Evolutionary conservation across 805 yeast genomes (phyloP), one percentile per base, ranked within the genome.

Genomic region (Millerozyma miso): DNA sequence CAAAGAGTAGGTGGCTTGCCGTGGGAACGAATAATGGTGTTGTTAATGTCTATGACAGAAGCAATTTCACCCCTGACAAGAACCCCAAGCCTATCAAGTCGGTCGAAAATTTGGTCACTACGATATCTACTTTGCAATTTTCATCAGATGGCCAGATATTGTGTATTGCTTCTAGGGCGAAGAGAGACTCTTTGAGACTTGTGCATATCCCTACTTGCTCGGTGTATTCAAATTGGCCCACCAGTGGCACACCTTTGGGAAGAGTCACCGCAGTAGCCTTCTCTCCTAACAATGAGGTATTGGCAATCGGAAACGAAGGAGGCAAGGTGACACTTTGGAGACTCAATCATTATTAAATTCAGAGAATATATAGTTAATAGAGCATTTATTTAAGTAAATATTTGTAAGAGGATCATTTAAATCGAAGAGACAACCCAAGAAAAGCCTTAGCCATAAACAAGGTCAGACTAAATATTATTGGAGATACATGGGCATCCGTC

Each of bases 211-310:
- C 97, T 17, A 76, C 86, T 19, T 88, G 91, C 50, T 78, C 87
- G 15, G 96, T 88, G 4, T 93, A 82, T 66, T 74, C 82, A 38
- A 93, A 93, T 69, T 93, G 99, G 99, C 99, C 99, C 14, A 93
- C 98, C 1, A 82, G 91, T 40, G 89, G 89, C 4, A 91, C 99
- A 0, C 98, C 99, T 8, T 74, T 93, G 51, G 99, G 99, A n/a
- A 81, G 84, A 51, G 97, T 93, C 29, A 87, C 97, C 0, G 65
- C 82, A 14, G 83, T 81, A 2, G 77, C 80, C 13, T 91, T 91
- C 63, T 81, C 95, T 35, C 88, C 93, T 19, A 79, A 79, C 48
- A 80, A 82, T 45, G 93, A 88, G 63, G 79, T 90, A 82, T 62
- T 93, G 38, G 88, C 90, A 14, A 79, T 88, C 1, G 99, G 96